A percentile compares a stretch with the other conserved stretches of the same genome.
Evolutionary conservation across 768 basidiomycete species (phyloP).

Genomic region (Trametes villosa): DNA sequence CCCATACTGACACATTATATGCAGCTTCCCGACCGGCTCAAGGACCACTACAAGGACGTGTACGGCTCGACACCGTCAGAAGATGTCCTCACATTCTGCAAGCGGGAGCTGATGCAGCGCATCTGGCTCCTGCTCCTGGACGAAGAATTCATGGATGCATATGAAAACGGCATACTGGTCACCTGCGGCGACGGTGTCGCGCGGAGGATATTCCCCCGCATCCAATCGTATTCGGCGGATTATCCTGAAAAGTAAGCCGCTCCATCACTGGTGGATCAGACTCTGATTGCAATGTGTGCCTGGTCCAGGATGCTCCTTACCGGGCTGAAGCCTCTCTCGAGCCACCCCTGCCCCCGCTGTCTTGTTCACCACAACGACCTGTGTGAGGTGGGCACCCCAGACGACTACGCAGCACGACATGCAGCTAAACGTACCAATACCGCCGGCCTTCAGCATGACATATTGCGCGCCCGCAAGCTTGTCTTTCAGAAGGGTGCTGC

Average conservation of each 20-base stretch:
- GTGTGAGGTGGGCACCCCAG: slow-evolving; percentile 30
- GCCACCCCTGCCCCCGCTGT: slow-evolving; percentile 46
- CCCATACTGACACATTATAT: background rate
- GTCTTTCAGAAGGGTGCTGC: slow-evolving; percentile 22
- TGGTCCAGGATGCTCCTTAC: slow-evolving; percentile 41
- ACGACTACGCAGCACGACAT: background rate
- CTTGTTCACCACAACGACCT: slow-evolving; percentile 34
- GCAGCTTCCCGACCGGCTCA: slow-evolving; percentile 40
- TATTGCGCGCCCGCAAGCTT: slow-evolving; percentile 20
- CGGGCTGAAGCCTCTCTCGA: slow-evolving; percentile 42
- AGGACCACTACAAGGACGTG: slow-evolving; percentile 32
- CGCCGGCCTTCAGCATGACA: background rate
- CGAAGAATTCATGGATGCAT: slow-evolving; percentile 32
- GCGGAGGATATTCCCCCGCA: slow-evolving; percentile 30
- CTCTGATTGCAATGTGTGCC: too few species aligned
- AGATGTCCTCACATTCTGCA: slow-evolving; percentile 36
- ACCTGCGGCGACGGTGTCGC: slow-evolving; percentile 33
- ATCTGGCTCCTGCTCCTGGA: slow-evolving; percentile 33
- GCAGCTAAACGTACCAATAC: slow-evolving; percentile 12
- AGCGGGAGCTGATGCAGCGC: slow-evolving; percentile 38
- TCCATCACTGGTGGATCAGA: background rate
- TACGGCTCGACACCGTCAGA: slow-evolving; percentile 19
- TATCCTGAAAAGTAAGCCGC: slow-evolving; percentile 45
- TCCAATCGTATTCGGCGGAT: slow-evolving; percentile 40
- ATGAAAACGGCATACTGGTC: slow-evolving; percentile 33